Evolutionary conservation across 148 eudicot species (phyloP), one percentile per base, ranked within the genome.

Genomic region (Diospyros kaki): DNA sequence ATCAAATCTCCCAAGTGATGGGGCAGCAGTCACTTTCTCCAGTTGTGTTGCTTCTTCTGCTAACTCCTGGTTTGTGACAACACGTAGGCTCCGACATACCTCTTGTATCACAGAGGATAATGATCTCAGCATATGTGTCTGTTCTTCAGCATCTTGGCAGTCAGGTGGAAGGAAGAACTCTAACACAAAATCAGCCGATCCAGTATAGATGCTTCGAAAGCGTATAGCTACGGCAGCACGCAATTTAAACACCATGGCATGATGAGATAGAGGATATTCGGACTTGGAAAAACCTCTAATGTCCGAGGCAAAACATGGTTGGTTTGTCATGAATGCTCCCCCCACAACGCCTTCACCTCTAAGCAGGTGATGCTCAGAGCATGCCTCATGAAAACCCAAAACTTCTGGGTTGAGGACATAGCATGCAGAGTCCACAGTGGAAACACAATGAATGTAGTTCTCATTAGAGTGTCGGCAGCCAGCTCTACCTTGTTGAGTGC

Each of bases 231-330:
- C 84, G 44, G 91, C 86, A 12, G 86, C 92, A 66, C 76, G 81
- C 62, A 93, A 77, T 75, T 83, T 79, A 74, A 84, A 83, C 83
- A 89, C 77, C 84, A 82, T 87, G 39, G 96, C 98, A 68, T 93
- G 89, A 67, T 91, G 94, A 28, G 93, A 84, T 2, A 91, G 87
- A 40, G 97, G 92, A 77, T 93, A 93, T 41, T 93, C 90, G 0
- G 77, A 71, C 84, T 86, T 89, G 83, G 87, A 88, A 55, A 85
- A 91, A 67, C 81, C 90, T 7, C 87, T 80, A 40, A 93, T 82
- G 64, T 91, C 97, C 45, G 82, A 74, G 0, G 89, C 83, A 74
- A 89, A 91, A 80, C 92, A 89, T 1, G 90, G 89, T 59, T 89
- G 91, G 77, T 87, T 85, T 5, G 86, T 91, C 71, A 73, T 79